A percentile compares a stretch with the other conserved stretches of the same genome.
These are phyloP conservation scores for Candida pseudocylindracea DNA, from an alignment of 1,139 yeast species.

Conservation along the genomic window DNA sequence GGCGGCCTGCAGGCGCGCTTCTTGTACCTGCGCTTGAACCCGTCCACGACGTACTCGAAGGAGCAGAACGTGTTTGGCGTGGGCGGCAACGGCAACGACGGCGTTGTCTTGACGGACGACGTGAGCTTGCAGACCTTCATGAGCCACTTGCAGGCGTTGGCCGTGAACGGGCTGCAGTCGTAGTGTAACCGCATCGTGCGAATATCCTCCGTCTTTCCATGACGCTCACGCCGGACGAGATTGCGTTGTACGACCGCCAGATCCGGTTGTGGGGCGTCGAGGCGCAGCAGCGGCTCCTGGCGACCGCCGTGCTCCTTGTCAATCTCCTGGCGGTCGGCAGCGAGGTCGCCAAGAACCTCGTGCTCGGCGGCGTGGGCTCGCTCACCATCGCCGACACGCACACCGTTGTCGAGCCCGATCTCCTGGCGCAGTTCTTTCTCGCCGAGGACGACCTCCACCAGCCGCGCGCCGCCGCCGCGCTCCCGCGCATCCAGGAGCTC, in stretches of 20 bases:
- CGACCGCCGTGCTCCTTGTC: conserved; percentile 46
- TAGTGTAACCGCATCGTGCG: too few relatives aligned
- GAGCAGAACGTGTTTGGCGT: conserved; percentile 12
- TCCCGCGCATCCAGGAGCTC: conserved; percentile 36
- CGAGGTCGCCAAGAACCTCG: conserved; percentile 67
- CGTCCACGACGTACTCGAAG: conserved; percentile 37
- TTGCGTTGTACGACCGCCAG: conserved; percentile 86
- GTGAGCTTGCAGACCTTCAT: conserved; percentile 46
- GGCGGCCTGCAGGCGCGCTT: conserved; percentile 68
- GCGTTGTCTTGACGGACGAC: conserved; percentile 42
- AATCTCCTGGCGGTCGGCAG: conserved; percentile 55
- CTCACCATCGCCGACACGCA: conserved; percentile 47
- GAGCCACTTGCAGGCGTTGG: conserved; percentile 25
- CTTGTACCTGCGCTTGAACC: conserved; percentile 52
- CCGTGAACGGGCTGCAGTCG: conserved; percentile 4
- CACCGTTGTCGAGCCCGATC: conserved; percentile 33
- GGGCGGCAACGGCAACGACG: conserved; percentile 6
- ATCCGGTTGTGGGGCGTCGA: conserved; percentile 93
- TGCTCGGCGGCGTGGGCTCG: conserved; percentile 73
- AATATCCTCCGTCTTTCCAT: conserved; percentile 1
- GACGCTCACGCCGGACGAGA: conserved; percentile 31
- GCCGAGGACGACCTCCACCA: conserved; percentile 31
- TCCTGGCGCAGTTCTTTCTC: conserved; percentile 64
- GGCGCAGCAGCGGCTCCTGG: conserved; percentile 65
- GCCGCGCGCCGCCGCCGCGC: conserved; percentile 29